Base-by-base conservation (phyloP, 2,329 filamentous ascomycete species). In the Colletotrichum somersetense region DNA sequence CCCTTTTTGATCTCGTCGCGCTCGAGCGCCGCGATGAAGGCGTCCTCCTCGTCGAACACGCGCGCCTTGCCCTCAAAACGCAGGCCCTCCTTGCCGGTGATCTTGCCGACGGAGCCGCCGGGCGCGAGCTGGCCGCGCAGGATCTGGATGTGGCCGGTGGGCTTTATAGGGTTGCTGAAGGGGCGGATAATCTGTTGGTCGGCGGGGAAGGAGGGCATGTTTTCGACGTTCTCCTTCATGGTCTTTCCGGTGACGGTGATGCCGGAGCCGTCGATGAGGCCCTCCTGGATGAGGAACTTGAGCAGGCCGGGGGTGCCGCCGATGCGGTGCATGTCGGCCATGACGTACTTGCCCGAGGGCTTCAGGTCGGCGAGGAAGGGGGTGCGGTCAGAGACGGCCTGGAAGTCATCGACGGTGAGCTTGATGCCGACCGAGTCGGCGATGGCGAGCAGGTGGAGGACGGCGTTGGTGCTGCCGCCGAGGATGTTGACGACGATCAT, bases 61-160 rank as follows among this genome's bases (percentile, higher is more conserved):
- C 90, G 88, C 5, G 95, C 95, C 79, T 91, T 93, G 71, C 95
- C 95, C 16, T 87, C 91, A 82, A 97, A 97, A 14, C 85, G 86
- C 20, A 94, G 88, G n/a, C 95, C 95, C 82, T 97, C 95, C 84
- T 97, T 97, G 62, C 95, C 95, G 0, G 95, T 97, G 81, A 97
- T 97, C 83, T 97, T 97, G 73, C 94, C 95, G 14, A 97, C 95
- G 1, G 93, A 93, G 62, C 95, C 95, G 12, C 91, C 92, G 2
- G 95, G 95, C 0, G 95, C 94, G 48, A 97, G 89, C 72, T 94
- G 94, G 50, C 95, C 95, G 74, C 91, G 91, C 40, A 97, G 87
- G 75, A 97, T 97, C 85, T 97, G 93, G 74, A 97, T 91, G 80
- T 97, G 95, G 42, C 95, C 95, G 0, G 93, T 95, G 0, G 88